Base-by-base conservation (phyloP, 129 eudicot genomes). In the Flaveria linearis region DNA sequence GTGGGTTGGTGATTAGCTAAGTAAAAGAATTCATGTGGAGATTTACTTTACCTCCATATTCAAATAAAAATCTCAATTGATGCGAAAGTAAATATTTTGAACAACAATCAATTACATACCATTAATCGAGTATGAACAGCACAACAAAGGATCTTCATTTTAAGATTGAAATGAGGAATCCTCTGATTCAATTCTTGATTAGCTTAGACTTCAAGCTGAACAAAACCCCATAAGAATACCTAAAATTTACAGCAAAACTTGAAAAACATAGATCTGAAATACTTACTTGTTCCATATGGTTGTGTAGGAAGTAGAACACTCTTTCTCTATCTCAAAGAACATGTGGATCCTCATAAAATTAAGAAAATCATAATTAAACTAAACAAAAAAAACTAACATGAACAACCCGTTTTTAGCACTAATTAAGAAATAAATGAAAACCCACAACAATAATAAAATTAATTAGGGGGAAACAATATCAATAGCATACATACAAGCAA, bases 221-320 rank as follows among this genome's bases (percentile, higher is more conserved):
- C 17, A 81, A 62, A 50, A 33, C 42, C 63, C 81, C 51, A 85
- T 45, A 70, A 71, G 71, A 11, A 5, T 23, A 22, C 12, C 12
- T 20, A 43, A 73, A 82, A 72, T 0, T 56, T 53, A 2, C 28
- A 25, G 28, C 0, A 25, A 7, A 73, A 11, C 30, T 39, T 33
- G 28, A 25, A 25, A 57, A 73, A 73, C 71, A 81, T 52, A 81
- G 82, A 83, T 82, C 84, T 84, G 72, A 46, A 76, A 66, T 7
- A 42, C 80, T 65, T 78, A 93, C 98, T 81, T 93, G 95, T 52
- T 93, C 97, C 92, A 93, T 88, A 62, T 88, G 98, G 0, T 97
- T 97, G 57, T 93, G 98, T 0, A 97, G 98, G 42, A 93, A 93
- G 77, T 93, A 93, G 23, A 74, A 93, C 23, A 93, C 98, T 63